Evolutionary conservation across 495 filamentous ascomycete genomes (phyloP).

Genomic region (Bombardia bombarda): DNA sequence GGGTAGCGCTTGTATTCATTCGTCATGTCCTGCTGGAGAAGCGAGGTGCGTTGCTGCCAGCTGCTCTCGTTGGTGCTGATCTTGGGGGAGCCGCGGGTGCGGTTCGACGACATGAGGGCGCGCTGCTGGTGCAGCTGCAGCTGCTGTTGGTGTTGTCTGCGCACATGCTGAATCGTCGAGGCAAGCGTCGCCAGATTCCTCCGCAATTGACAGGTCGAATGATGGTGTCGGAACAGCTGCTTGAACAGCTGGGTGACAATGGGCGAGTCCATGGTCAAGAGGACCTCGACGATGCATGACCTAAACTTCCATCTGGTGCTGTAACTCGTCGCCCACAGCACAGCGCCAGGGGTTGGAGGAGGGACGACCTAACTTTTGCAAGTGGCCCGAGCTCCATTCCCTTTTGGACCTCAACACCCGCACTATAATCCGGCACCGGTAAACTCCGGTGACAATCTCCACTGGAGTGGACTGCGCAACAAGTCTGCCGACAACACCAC

Average conservation of each 20-base stretch:
- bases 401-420: too few species aligned
- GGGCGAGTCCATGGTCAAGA: constrained; percentile 70
- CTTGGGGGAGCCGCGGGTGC: constrained; percentile 13
- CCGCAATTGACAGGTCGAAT: constrained; percentile 55
- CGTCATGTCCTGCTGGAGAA: constrained; percentile 63
- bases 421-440: too few species aligned
- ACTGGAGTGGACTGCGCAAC: too few species aligned
- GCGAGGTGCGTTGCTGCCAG: constrained; percentile 75
- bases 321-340: too few species aligned
- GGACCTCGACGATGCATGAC: not conserved
- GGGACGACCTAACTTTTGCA: too few species aligned
- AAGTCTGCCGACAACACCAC: too few species aligned
- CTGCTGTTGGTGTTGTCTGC: constrained; percentile 15
- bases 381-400: constrained; percentile 23
- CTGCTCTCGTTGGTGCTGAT: constrained; percentile 35
- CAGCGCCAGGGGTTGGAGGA: too few species aligned
- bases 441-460: too few species aligned
- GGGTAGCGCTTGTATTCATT: constrained; percentile 76
- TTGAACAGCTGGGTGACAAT: constrained; percentile 70
- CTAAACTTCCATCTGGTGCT: too few species aligned
- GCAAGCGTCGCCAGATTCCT: constrained; percentile 38
- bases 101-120: constrained; percentile 11
- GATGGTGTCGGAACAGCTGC: constrained; percentile 72
- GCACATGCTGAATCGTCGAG: constrained; percentile 30
- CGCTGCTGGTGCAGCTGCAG: constrained; percentile 20